A percentile compares a stretch with the other conserved stretches of the same genome.
These are phyloP conservation scores for Fusarium proliferatum DNA, from an alignment of 2,329 filamentous ascomycete genomes.

Conservation along the genomic window DNA sequence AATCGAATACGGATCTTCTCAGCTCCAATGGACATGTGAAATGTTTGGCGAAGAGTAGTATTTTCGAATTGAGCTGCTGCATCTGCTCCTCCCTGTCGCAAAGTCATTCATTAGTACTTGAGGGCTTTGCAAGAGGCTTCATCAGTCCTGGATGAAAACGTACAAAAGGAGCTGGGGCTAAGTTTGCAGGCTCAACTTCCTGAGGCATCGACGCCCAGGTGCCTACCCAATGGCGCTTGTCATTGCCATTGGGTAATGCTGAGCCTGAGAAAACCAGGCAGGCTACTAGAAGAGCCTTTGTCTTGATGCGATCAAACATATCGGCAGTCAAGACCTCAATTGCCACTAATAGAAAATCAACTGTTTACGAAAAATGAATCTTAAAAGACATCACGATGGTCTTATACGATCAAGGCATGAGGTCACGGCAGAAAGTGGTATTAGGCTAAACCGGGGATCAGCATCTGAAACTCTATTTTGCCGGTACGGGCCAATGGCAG, in stretches of 20 bases:
- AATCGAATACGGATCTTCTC: constrained; percentile 23
- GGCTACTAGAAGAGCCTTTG: constrained; percentile 9
- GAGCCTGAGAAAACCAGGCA: not conserved
- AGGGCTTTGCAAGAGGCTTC: fast-evolving
- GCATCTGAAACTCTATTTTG: constrained; percentile 15
- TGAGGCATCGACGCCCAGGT: constrained; percentile 32
- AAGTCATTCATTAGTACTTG: not conserved
- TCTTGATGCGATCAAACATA: constrained; percentile 1
- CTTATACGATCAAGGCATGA: not conserved
- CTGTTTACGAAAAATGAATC: not conserved
- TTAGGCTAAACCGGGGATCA: constrained; percentile 25
- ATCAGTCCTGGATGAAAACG: fast-evolving
- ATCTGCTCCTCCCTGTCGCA: constrained; percentile 13
- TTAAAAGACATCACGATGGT: not conserved
- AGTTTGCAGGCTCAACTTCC: constrained; percentile 24
- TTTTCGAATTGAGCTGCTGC: constrained; percentile 19
- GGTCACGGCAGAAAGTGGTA: not conserved
- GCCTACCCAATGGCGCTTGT: constrained; percentile 24
- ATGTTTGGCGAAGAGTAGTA: constrained; percentile 25
- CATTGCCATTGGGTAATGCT: constrained; percentile 1
- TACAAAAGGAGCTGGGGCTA: constrained; percentile 30
- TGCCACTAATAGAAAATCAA: fast-evolving
- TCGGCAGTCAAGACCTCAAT: not conserved
- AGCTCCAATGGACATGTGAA: constrained; percentile 20
- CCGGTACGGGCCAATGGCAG: not conserved